Conservation (phyloP, 805 yeast genomes). For the Nakazawaea laoshanensis region DNA sequence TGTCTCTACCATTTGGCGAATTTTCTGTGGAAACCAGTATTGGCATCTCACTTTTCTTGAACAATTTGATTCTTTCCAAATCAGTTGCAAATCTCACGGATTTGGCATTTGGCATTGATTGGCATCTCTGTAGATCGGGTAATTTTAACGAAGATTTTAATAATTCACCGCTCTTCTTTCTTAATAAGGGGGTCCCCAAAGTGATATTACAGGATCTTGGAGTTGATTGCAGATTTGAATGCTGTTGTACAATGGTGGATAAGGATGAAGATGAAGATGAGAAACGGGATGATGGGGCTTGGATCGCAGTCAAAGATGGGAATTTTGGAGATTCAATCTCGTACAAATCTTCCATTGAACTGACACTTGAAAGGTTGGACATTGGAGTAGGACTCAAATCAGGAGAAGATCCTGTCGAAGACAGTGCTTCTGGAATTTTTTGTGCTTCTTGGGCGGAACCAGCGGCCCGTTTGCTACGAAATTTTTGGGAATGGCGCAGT, state of each 20-base stretch:
- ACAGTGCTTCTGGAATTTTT: slow-evolving; percentile 1
- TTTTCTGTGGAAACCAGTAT: slow-evolving; percentile 51
- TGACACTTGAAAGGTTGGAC: slow-evolving; percentile 7
- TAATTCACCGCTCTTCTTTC: slow-evolving; percentile 85
- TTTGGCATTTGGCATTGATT: slow-evolving; percentile 45
- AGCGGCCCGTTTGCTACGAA: background rate
- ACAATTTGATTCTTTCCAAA: slow-evolving; percentile 55
- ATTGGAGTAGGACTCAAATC: slow-evolving; percentile 9
- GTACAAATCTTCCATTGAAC: slow-evolving; percentile 9
- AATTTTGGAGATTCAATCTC: background rate
- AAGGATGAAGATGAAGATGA: slow-evolving; percentile 10
- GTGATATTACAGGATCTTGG: slow-evolving; percentile 5
- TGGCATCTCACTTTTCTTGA: slow-evolving; percentile 54
- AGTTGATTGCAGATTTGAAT: background rate
- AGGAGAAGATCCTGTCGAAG: slow-evolving; percentile 6
- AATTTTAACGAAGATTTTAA: slow-evolving; percentile 67
- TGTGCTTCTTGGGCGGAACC: background rate
- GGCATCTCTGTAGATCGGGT: slow-evolving; percentile 28
- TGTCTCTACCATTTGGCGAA: too few relatives aligned
- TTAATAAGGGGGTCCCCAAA: slow-evolving; percentile 32
- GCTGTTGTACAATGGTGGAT: slow-evolving; percentile 8
- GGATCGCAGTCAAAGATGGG: background rate
- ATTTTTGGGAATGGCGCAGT: slow-evolving; percentile 9
- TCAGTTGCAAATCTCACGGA: slow-evolving; percentile 58
- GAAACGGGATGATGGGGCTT: background rate